phyloP scores from a whole-genome alignment of 2,329 filamentous ascomycete species.

The Penicillium rolfsii region DNA sequence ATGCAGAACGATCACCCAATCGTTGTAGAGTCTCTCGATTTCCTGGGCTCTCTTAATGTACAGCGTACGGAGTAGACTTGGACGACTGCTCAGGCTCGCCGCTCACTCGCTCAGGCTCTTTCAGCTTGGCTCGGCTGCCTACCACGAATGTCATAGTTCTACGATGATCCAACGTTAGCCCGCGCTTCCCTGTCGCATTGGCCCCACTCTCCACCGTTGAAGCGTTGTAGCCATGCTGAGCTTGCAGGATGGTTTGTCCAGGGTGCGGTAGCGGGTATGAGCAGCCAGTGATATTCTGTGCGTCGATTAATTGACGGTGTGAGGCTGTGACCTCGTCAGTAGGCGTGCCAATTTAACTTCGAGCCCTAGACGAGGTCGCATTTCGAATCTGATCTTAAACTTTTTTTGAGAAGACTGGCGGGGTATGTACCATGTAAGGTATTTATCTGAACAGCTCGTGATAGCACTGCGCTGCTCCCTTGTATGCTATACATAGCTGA shows the following conservation, averaged over 20 bases:
- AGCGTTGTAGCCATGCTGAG: constrained; percentile 6
- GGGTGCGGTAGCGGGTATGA: background rate
- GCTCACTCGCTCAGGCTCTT: background rate
- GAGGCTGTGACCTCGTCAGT: background rate
- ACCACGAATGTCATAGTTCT: constrained; percentile 26
- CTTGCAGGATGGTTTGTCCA: background rate
- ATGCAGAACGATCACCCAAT: constrained; percentile 3
- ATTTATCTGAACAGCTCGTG: background rate
- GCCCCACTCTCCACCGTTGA: constrained; percentile 10
- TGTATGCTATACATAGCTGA: background rate
- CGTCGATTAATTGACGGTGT: constrained; percentile 4
- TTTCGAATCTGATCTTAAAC: background rate
- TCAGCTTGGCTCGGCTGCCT: constrained; percentile 6
- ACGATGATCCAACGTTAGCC: constrained; percentile 25
- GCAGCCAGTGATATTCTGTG: background rate
- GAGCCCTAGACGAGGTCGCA: background rate
- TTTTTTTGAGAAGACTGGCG: background rate
- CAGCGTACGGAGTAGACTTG: too few relatives aligned
- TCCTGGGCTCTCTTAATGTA: background rate
- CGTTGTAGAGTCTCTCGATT: background rate
- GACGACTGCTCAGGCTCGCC: background rate
- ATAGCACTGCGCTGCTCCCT: background rate
- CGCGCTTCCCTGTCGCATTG: constrained; percentile 11
- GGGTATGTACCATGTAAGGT: background rate
- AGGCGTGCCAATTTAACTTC: background rate